Evolutionary conservation across 768 basidiomycete species (phyloP), one percentile per base, ranked within the genome.

Genomic region (Lentinula raphanica): DNA sequence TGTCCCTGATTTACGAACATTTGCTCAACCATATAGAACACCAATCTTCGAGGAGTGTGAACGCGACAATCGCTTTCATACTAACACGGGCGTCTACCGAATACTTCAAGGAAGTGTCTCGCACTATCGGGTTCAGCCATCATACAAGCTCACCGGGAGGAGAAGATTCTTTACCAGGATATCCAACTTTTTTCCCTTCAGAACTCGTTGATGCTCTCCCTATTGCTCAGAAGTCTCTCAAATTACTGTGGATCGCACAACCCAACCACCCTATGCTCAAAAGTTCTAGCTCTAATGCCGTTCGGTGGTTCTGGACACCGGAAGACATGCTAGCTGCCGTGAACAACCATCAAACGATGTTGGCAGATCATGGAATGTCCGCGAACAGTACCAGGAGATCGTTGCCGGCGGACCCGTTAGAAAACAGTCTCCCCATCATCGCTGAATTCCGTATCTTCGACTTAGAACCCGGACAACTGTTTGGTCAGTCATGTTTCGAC

Each of bases 141-240:
- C 11, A 69, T 21, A 25, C 13, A 23, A 27, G 65, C 4, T 72
- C 58, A 63, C 73, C 59, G 66, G 72, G 62, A 45, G 67, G 49
- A 60, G 72, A n/a, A 9, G 25, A 23, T 25, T 39, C 63, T 35
- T 74, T 74, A 38, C 71, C 74, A 3, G 67, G 70, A 6, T 86
- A 84, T 62, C 91, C 92, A 0, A 69, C 69, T 3, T 93, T 94
- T 68, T 81, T 93, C 59, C 79, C 82, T 3, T 61, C 63, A 5
- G 73, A 73, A 12, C 68, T 87, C 28, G 70, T 80, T 6, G 73
- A 78, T 45, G 74, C 81, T 6, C 70, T 93, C 3, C 79, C 83
- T 12, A 80, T 81, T 3, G 90, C 90, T 1, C 82, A 82, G 60
- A 86, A 82, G 63, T 92, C 92, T 0, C 69, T 93, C 9, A 75